Evolutionary conservation across 176 grass and related monocot genomes (phyloP).

Genomic region (Juncus effusus): DNA sequence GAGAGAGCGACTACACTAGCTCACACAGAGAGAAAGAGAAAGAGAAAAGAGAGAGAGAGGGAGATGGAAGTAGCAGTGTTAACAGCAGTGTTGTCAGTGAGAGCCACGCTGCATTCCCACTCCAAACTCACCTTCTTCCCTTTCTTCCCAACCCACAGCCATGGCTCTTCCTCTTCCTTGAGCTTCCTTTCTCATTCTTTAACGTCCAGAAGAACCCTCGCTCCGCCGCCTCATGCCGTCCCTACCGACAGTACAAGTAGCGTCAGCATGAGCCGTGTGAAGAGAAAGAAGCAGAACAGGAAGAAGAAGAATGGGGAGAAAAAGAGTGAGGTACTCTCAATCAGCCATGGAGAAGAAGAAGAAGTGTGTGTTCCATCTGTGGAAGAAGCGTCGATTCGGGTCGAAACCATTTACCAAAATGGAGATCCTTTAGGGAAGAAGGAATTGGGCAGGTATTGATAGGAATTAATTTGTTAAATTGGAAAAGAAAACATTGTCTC

Average conservation of each 20-base stretch:
- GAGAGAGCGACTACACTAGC: too few relatives aligned
- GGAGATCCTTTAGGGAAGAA: slow-evolving; percentile 67
- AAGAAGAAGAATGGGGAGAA: slow-evolving; percentile 22
- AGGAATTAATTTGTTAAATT: too few relatives aligned
- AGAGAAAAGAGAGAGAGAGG: slow-evolving; percentile 1
- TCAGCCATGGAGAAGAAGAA: neutral
- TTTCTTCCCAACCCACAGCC: slow-evolving; percentile 14
- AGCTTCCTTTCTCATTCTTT: neutral
- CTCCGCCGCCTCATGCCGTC: neutral
- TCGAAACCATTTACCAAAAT: slow-evolving; percentile 62
- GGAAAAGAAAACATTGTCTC: too few relatives aligned
- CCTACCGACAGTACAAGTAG: neutral
- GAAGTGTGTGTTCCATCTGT: slow-evolving; percentile 54
- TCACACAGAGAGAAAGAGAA: neutral
- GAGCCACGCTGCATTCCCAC: slow-evolving; percentile 1
- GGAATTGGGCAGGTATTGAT: slow-evolving; percentile 48
- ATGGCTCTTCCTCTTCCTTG: slow-evolving; percentile 19
- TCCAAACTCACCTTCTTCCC: neutral
- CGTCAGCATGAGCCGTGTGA: neutral
- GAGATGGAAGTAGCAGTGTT: slow-evolving; percentile 18
- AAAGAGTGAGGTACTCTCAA: neutral
- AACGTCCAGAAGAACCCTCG: neutral
- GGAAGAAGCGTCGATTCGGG: slow-evolving; percentile 66
- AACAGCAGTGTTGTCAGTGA: slow-evolving; percentile 15
- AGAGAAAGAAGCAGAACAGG: slow-evolving; percentile 27